Evolutionary conservation across 2,329 filamentous ascomycete genomes (phyloP).

Genomic region (Curvularia eragrostidis): DNA sequence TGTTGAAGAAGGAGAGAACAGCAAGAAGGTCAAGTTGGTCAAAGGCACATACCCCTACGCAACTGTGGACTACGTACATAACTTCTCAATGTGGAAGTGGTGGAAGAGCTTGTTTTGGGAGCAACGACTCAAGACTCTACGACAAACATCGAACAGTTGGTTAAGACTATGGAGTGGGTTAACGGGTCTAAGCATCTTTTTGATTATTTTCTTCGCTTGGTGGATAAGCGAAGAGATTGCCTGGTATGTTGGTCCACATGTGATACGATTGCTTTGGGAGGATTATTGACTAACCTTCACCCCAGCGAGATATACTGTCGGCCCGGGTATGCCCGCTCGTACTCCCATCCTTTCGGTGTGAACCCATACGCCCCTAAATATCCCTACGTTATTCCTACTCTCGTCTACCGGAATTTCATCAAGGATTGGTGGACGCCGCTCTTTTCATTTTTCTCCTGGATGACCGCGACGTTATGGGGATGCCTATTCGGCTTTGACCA

Average conservation of each 20-base stretch:
- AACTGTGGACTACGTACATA: conserved; percentile 12
- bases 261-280: neutral
- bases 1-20: conserved; percentile 26
- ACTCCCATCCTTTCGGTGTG: conserved; percentile 58
- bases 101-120: conserved; percentile 41
- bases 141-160: conserved; percentile 15
- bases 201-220: conserved; percentile 56
- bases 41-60: conserved; percentile 32
- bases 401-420: conserved; percentile 55
- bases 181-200: conserved; percentile 51
- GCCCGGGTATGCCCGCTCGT: conserved; percentile 55
- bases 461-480: conserved; percentile 17
- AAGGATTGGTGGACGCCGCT: conserved; percentile 46
- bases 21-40: conserved; percentile 20
- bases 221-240: conserved; percentile 57
- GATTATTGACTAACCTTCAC: conserved; percentile 7
- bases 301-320: conserved; percentile 59
- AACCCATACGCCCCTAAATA: conserved; percentile 60
- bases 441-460: conserved; percentile 29
- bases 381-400: conserved; percentile 63
- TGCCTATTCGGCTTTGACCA: conserved; percentile 17
- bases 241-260: conserved; percentile 43
- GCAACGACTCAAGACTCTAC: conserved; percentile 25
- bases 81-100: conserved; percentile 29
- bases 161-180: conserved; percentile 38